Evolutionary conservation across 495 filamentous ascomycete species (phyloP).

Genomic region (Hypoxylon fragiforme): DNA sequence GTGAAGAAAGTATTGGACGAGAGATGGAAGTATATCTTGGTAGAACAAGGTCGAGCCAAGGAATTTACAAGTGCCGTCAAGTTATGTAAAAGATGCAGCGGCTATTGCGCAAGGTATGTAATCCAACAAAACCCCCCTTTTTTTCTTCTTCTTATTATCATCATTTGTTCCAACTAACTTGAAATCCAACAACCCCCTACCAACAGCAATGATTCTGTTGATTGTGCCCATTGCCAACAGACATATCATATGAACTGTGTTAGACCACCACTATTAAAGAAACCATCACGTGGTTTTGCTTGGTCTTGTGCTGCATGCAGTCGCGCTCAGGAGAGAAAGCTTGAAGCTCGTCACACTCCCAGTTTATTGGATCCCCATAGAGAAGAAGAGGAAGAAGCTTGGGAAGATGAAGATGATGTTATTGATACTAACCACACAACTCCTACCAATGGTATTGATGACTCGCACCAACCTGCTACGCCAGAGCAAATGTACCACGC

Average conservation of each 20-base stretch:
- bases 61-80: conserved; percentile 97
- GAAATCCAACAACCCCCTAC: neutral
- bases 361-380: conserved; percentile 53
- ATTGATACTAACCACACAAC: conserved; percentile 62
- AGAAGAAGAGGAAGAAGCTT: conserved; percentile 81
- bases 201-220: conserved; percentile 84
- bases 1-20: conserved; percentile 95
- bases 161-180: conserved; percentile 7
- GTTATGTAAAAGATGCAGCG: conserved; percentile 85
- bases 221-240: conserved; percentile 90
- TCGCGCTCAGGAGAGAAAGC: conserved; percentile 86
- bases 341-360: conserved; percentile 89
- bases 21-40: conserved; percentile 91
- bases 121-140: conserved; percentile 8
- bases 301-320: conserved; percentile 98
- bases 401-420: conserved; percentile 76
- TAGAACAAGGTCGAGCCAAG: conserved; percentile 88
- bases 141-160: conserved; percentile 1
- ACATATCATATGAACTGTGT: conserved; percentile 99
- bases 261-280: conserved; percentile 87
- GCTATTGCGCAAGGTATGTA: conserved; percentile 83
- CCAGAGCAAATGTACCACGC: conserved; percentile 90
- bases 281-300: conserved; percentile 95
- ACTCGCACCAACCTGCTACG: conserved; percentile 70
- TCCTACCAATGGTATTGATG: conserved; percentile 57